Evolutionary conservation across 2,329 filamentous ascomycete species (phyloP).

Genomic region (Exophiala sp.): DNA sequence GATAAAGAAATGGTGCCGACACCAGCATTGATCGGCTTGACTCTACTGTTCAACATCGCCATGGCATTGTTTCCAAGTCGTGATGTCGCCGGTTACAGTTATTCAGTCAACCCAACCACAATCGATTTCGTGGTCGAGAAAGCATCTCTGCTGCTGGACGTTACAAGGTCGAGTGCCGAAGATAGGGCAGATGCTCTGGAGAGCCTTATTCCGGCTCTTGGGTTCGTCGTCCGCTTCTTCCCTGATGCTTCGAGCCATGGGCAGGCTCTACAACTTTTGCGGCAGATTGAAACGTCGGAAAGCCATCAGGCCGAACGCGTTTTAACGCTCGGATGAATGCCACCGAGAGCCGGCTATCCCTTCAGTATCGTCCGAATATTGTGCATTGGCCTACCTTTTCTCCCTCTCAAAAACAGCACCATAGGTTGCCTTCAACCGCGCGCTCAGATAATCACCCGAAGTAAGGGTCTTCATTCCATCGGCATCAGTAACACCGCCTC

Average conservation of each 20-base stretch:
- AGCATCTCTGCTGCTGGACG: neutral
- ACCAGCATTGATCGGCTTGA: neutral
- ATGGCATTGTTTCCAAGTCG: slow-evolving; percentile 5
- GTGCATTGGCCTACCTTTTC: neutral
- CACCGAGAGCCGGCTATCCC: too few species aligned
- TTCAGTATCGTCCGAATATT: neutral
- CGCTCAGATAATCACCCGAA: slow-evolving; percentile 56
- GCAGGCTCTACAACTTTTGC: neutral
- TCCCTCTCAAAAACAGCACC: slow-evolving; percentile 31
- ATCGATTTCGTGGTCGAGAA: slow-evolving; percentile 9
- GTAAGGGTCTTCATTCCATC: slow-evolving; percentile 43
- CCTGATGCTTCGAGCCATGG: neutral
- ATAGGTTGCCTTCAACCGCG: slow-evolving; percentile 58
- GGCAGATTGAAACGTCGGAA: too few species aligned
- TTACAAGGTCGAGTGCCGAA: neutral
- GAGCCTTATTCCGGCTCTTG: neutral
- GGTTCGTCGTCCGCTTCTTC: slow-evolving; percentile 5
- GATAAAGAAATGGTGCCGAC: neutral
- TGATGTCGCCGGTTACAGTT: slow-evolving; percentile 10
- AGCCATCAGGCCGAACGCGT: too few species aligned
- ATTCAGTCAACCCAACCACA: neutral
- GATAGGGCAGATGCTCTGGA: neutral
- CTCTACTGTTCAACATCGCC: slow-evolving; percentile 10
- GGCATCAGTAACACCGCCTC: slow-evolving; percentile 36
- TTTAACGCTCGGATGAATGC: too few species aligned